Base-by-base conservation (phyloP, 176 grass and related monocot genomes). In the Rhynchospora breviuscula region DNA sequence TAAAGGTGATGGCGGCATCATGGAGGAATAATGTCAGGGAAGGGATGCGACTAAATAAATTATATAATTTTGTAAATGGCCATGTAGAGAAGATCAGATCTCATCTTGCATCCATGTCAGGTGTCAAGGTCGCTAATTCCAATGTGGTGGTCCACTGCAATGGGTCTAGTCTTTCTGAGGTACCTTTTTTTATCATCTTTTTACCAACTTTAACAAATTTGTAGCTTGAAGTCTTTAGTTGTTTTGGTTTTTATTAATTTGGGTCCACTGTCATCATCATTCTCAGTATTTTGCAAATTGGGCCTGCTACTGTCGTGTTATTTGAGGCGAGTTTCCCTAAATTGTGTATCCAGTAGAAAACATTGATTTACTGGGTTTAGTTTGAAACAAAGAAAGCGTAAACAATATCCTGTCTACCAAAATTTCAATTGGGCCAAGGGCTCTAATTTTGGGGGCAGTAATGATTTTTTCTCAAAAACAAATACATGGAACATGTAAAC, bases 1-100 rank as follows among this genome's bases (percentile, higher is more conserved):
- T 88, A 31, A 78, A 97, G 94, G 90, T 97, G 54, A 87, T 90
- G 87, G 85, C 87, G 63, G 92, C 94, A 59, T 88, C 94, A 35
- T 91, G 93, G 88, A 70, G 91, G 45, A 89, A 89, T 81, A 88
- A 94, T 94, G 62, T 72, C 9, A 85, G 71, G 53, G 88, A 94
- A 85, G 33, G 84, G 57, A 84, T 70, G 81, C 81, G 78, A 79
- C 80, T 68, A 48, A 61, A 67, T 70, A 79, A 58, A 83, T 77
- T 97, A 78, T 94, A 94, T 17, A 71, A 85, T 2, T 84, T 58
- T 72, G 48, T 97, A 85, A 91, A 78, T 75, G 82, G 79, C 23
- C 88, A 76, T 72, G 77, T 94, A 82, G 86, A 85, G 57, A 87
- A 82, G 22, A 84, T 92, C 1, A 87, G 67, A 68, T 92, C 88